Percentiles rank a stretch among this genome's conserved stretches.
Conservation (phyloP, 495 filamentous ascomycete genomes). For the Eremomyces bilateralis region DNA sequence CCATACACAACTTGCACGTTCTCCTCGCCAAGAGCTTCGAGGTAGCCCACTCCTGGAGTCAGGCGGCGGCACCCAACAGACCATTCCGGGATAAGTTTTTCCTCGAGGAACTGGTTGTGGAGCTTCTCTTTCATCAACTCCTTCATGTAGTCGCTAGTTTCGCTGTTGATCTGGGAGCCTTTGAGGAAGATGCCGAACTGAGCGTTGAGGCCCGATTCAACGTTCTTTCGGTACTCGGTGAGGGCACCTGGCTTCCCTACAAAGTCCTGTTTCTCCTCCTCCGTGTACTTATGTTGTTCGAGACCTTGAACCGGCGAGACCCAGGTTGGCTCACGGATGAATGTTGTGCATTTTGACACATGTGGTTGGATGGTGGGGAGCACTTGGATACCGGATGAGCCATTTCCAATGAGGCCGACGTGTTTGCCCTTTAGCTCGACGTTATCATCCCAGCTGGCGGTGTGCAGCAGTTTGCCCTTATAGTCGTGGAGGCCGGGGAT, state of each 20-base stretch:
- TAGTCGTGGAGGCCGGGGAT: conserved; percentile 27
- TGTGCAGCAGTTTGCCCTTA: conserved; percentile 29
- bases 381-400: conserved; percentile 33
- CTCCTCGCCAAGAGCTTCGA: conserved; percentile 14
- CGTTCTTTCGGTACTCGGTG: conserved; percentile 8
- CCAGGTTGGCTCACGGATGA: conserved; percentile 19
- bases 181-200: conserved; percentile 25
- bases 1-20: conserved; percentile 15
- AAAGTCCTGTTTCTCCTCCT: conserved; percentile 17
- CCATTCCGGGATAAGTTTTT: conserved; percentile 12
- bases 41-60: conserved; percentile 16
- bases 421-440: conserved; percentile 28
- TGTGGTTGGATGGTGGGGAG: conserved; percentile 33
- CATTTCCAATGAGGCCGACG: conserved; percentile 40
- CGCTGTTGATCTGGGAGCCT: conserved; percentile 19
- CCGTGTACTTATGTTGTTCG: conserved; percentile 19
- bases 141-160: conserved; percentile 12
- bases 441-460: conserved; percentile 30
- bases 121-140: conserved; percentile 24
- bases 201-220: conserved; percentile 22
- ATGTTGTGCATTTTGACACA: conserved; percentile 25
- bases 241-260: conserved; percentile 11
- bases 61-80: conserved; percentile 12
- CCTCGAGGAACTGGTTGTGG: conserved; percentile 14
- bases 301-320: conserved; percentile 18